Conservation (phyloP, 1,284 basidiomycete genomes). For the Jaminaea rosea region DNA sequence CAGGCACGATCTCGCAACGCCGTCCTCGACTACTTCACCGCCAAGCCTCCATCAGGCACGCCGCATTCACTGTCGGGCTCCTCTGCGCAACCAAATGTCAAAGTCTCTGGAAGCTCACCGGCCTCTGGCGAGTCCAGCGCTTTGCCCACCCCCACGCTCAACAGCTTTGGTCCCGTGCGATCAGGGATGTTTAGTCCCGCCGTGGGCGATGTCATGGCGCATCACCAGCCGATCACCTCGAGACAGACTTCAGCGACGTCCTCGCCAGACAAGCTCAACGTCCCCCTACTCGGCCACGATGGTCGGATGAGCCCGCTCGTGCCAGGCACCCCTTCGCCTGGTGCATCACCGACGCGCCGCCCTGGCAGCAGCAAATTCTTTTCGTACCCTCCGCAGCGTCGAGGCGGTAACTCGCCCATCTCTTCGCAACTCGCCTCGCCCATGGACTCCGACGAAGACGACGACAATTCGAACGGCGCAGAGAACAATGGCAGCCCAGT, state of each 20-base stretch:
- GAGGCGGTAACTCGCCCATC: not conserved
- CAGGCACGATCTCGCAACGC: constrained; percentile 30
- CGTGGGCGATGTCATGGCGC: not conserved
- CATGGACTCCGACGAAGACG: constrained; percentile 1
- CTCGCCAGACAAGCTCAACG: not conserved
- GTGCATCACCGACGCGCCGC: not conserved
- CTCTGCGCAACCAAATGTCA: constrained; percentile 5
- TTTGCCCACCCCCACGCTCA: constrained; percentile 16
- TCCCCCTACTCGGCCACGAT: not conserved
- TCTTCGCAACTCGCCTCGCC: constrained; percentile 12
- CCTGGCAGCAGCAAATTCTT: not conserved
- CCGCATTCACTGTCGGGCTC: constrained; percentile 14
- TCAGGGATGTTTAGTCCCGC: not conserved
- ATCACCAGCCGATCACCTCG: not conserved
- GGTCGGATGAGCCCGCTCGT: no score
- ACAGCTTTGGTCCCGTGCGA: not conserved
- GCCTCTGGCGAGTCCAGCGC: constrained; percentile 10
- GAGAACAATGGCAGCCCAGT: constrained; percentile 30
- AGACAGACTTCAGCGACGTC: not conserved
- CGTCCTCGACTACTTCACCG: constrained; percentile 39
- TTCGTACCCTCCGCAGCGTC: not conserved
- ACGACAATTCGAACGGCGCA: constrained; percentile 6
- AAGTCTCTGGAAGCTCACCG: constrained; percentile 21
- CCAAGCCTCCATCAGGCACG: constrained; percentile 14
- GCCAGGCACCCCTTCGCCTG: not conserved